Base-by-base conservation (phyloP, 208 protist genomes). In the Jaenimonas drosophilae region DNA sequence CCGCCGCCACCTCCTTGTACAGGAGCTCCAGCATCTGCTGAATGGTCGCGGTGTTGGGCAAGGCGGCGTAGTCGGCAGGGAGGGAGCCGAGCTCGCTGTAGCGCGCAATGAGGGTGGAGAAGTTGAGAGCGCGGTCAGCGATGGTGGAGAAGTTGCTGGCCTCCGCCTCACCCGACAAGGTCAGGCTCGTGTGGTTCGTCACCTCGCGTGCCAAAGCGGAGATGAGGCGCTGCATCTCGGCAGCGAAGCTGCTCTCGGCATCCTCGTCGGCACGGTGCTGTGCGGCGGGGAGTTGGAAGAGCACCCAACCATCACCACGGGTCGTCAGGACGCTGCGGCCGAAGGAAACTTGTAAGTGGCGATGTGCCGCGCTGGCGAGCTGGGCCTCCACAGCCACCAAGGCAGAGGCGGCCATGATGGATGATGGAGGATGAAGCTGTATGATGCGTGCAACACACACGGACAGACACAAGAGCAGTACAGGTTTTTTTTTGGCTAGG, bases 21-120 rank as follows among this genome's bases (percentile, higher is more conserved):
- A 94, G 74, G 69, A 87, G 65, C 53, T 89, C 77, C 39, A 94
- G 40, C 87, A 94, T 89, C 21, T 55, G 31, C 24, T 51, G 34
- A 19, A 89, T 65, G 11, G 68, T 54, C 20, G 53, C 60, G 0
- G 44, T 29, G 38, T 67, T 58, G 2, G 83, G 70, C 27, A 85
- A 42, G 5, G 29, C 38, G 16, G 81, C 59, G 25, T 81, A 32
- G 11, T 66, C 64, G n/a, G 27, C 45, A 3, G 34, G 30, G 16
- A 21, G 3, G 17, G 24, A 17, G 20, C n/a, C n/a, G 27, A 41
- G 30, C 11, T 12, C 38, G n/a, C 39, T 49, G 16, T 20, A 44
- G 19, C 14, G 5, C 6, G 37, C 6, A 7, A 42, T 6, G 37
- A 7, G 7, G n/a, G 37, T 42, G 6, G 37, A 11, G 46, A 94